phyloP scores from a whole-genome alignment of 2,329 filamentous ascomycete species.

The Ascocoryne sarcoides region DNA sequence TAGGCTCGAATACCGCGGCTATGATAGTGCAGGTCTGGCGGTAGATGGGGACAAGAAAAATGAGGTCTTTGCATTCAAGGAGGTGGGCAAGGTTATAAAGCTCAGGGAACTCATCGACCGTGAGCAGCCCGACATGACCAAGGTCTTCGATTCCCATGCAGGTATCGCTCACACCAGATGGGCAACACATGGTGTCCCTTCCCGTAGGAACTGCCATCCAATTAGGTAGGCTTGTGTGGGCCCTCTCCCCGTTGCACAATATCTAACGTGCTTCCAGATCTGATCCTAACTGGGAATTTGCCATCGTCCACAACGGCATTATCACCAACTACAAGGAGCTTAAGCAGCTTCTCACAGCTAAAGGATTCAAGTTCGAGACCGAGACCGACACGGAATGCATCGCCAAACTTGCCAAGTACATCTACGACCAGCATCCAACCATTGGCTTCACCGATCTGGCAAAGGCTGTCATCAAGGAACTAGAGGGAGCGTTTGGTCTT shows the following conservation, averaged over 20 bases:
- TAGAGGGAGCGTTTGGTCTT: conserved; percentile 94
- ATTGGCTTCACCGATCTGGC: conserved; percentile 94
- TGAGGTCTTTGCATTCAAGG: conserved; percentile 94
- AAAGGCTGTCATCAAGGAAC: conserved; percentile 97
- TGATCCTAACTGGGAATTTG: conserved; percentile 91
- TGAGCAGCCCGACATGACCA: conserved; percentile 73
- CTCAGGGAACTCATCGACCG: conserved; percentile 87
- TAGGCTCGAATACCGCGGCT: conserved; percentile 95
- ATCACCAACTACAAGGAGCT: conserved; percentile 99
- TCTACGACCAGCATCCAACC: conserved; percentile 87
- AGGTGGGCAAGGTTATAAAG: conserved; percentile 98
- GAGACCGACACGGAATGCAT: conserved; percentile 99
- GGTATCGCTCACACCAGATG: conserved; percentile 98
- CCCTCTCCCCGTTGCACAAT: no score
- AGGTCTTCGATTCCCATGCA: conserved; percentile 95
- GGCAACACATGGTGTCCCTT: conserved; percentile 95
- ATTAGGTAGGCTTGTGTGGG: conserved; percentile 64
- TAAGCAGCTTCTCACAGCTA: conserved; percentile 82
- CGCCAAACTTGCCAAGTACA: conserved; percentile 96
- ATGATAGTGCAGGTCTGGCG: conserved; percentile 93
- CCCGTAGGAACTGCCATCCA: conserved; percentile 93
- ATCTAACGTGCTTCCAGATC: conserved; percentile 42
- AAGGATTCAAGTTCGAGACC: conserved; percentile 98
- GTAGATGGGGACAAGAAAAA: conserved; percentile 98
- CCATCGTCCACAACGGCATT: conserved; percentile 98